Conservation (phyloP, 2,329 filamentous ascomycete species). For the Hymenoscyphus linearis region DNA sequence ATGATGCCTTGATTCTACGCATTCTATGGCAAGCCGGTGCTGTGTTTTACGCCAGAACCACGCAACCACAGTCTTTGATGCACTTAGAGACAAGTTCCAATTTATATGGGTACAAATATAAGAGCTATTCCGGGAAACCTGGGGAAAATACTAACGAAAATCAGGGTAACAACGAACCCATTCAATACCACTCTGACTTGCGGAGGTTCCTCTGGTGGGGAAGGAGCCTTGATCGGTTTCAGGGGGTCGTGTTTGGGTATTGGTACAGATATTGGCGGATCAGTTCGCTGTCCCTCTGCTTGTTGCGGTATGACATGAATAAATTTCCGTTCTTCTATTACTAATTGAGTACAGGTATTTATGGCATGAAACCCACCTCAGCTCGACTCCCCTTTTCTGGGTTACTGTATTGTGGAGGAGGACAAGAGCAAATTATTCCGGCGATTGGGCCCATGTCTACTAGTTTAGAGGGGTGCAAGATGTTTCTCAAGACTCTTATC, state of each 20-base stretch:
- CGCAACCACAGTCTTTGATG: conserved; percentile 49
- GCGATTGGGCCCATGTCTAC: conserved; percentile 51
- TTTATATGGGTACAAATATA: conserved; percentile 40
- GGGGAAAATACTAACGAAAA: background rate
- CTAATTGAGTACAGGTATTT: conserved; percentile 20
- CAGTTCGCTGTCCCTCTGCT: conserved; percentile 42
- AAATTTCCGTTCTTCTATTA: background rate
- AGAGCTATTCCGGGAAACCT: conserved; percentile 36
- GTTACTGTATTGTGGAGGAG: conserved; percentile 19
- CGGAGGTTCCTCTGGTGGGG: conserved; percentile 52
- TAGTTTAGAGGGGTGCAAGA: conserved; percentile 41
- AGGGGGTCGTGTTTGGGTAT: conserved; percentile 48
- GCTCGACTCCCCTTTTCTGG: conserved; percentile 25
- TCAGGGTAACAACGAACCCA: conserved; percentile 48
- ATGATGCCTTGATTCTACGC: conserved; percentile 45
- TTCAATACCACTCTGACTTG: conserved; percentile 45
- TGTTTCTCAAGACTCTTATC: conserved; percentile 39
- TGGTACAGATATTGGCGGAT: conserved; percentile 48
- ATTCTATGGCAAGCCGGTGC: conserved; percentile 20
- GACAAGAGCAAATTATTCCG: conserved; percentile 36
- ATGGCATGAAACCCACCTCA: conserved; percentile 31
- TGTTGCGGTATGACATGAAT: conserved; percentile 35
- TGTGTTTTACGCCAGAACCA: conserved; percentile 48
- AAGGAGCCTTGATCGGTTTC: conserved; percentile 49
- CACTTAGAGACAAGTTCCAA: conserved; percentile 36